A percentile compares a stretch with the other conserved stretches of the same genome.
These are phyloP conservation scores for Chytriomyces hyalinus DNA, from an alignment of 192 early-diverging fungal genomes.

Conservation along the genomic window DNA sequence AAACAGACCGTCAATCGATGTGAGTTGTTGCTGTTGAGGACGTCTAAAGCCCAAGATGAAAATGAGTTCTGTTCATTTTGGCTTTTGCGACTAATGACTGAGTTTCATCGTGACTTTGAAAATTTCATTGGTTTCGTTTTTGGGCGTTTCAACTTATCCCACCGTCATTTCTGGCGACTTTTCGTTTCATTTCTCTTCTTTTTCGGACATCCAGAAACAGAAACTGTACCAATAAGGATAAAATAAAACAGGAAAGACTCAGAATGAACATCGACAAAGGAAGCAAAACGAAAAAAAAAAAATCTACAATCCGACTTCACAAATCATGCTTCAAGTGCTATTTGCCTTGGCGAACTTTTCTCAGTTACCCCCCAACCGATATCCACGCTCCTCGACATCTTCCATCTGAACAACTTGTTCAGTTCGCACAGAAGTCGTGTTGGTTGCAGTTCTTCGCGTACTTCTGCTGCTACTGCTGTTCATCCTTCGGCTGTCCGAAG, in stretches of 20 bases:
- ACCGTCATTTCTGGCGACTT: too few relatives aligned
- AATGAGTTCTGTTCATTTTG: too few relatives aligned
- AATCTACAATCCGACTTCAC: not conserved
- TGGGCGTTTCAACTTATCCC: too few relatives aligned
- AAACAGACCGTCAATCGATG: too few relatives aligned
- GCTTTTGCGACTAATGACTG: too few relatives aligned
- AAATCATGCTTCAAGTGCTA: not conserved
- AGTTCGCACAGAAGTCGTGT: not conserved
- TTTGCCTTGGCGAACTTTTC: not conserved
- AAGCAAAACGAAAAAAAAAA: conserved; percentile 2
- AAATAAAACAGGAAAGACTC: not conserved
- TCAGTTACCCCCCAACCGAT: not conserved
- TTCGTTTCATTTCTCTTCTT: too few relatives aligned
- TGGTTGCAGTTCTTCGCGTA: not conserved
- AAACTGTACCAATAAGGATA: too few relatives aligned
- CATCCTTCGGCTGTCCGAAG: not conserved
- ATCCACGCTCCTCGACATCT: not conserved
- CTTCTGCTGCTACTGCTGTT: not conserved
- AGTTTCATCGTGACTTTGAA: too few relatives aligned
- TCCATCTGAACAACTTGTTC: conserved; percentile 10
- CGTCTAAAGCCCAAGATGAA: too few relatives aligned
- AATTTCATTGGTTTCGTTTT: too few relatives aligned
- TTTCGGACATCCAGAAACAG: too few relatives aligned
- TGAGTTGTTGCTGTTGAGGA: too few relatives aligned
- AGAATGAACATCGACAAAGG: not conserved